phyloP scores from a whole-genome alignment of 2,329 filamentous ascomycete genomes.

The Didymella keratinophila region DNA sequence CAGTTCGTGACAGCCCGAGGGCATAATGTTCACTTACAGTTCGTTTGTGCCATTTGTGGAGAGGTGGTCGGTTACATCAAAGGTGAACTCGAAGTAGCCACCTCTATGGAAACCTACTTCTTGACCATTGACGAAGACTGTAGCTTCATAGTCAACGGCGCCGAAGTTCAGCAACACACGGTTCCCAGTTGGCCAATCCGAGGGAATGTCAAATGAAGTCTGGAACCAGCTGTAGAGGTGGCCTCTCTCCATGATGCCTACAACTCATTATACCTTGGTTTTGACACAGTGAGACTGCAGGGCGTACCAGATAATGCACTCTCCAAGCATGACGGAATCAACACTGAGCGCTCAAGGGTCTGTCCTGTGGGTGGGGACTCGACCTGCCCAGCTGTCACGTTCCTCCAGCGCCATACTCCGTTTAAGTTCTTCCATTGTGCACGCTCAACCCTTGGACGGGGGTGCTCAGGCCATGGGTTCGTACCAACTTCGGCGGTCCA shows the following conservation, averaged over 20 bases:
- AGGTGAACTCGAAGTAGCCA: constrained; percentile 68
- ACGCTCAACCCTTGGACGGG: constrained; percentile 64
- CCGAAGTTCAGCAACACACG: constrained; percentile 64
- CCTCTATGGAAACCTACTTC: constrained; percentile 63
- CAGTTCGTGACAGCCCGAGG: background rate
- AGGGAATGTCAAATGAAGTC: constrained; percentile 61
- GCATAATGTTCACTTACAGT: constrained; percentile 53
- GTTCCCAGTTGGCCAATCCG: constrained; percentile 54
- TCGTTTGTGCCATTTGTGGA: constrained; percentile 59
- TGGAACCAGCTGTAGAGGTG: constrained; percentile 58
- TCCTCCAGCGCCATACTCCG: constrained; percentile 65
- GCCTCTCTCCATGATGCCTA: constrained; percentile 53
- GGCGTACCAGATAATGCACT: constrained; percentile 59
- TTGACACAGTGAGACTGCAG: constrained; percentile 37
- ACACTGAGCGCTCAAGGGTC: constrained; percentile 54
- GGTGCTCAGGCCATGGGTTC: constrained; percentile 65
- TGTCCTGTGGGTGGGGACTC: constrained; percentile 56
- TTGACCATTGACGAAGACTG: constrained; percentile 66
- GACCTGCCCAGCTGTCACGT: constrained; percentile 52
- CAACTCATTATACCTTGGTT: background rate
- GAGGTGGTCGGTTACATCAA: constrained; percentile 64
- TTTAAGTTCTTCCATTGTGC: constrained; percentile 65
- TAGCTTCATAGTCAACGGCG: constrained; percentile 65
- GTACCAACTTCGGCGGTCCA: constrained; percentile 64
- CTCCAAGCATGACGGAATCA: constrained; percentile 64